Evolutionary conservation across 306 rosid species (phyloP).

Genomic region (Vigna radiata): DNA sequence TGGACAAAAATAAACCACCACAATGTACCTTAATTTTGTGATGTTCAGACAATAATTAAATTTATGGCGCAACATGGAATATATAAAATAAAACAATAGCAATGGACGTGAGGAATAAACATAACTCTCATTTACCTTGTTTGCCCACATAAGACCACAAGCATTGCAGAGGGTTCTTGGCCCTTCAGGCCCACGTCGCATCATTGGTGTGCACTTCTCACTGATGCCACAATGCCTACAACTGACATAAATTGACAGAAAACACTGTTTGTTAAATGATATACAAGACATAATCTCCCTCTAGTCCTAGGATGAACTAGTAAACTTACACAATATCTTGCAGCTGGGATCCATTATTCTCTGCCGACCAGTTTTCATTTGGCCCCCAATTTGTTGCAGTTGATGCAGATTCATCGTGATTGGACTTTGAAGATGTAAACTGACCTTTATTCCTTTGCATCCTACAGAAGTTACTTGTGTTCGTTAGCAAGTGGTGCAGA

Average conservation of each 20-base stretch:
- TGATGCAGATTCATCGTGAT: conserved; percentile 66
- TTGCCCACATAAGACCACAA: conserved; percentile 93
- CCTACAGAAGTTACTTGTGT: conserved; percentile 48
- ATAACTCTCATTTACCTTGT: conserved; percentile 61
- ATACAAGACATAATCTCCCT: conserved; percentile 21
- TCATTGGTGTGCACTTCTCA: conserved; percentile 79
- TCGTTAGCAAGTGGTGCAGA: conserved; percentile 34
- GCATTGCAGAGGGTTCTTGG: conserved; percentile 89
- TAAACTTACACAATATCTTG: conserved; percentile 72
- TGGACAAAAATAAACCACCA: conserved; percentile 29
- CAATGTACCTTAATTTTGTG: neutral
- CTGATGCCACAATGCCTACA: conserved; percentile 81
- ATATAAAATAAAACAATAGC: conserved; percentile 23
- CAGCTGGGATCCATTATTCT: conserved; percentile 68
- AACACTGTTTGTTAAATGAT: conserved; percentile 23
- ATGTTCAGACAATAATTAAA: neutral
- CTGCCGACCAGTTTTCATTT: conserved; percentile 56
- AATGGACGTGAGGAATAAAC: neutral
- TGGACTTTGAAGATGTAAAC: conserved; percentile 75
- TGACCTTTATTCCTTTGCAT: conserved; percentile 87
- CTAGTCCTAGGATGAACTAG: conserved; percentile 33
- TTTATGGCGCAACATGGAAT: conserved; percentile 18
- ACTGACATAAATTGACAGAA: conserved; percentile 48
- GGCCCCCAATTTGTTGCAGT: conserved; percentile 61
- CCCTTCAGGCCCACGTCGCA: conserved; percentile 90